Percentiles rank a stretch among this genome's conserved stretches.
phyloP scores from a whole-genome alignment of 495 filamentous ascomycete genomes.

The Cairneyella variabilis region DNA sequence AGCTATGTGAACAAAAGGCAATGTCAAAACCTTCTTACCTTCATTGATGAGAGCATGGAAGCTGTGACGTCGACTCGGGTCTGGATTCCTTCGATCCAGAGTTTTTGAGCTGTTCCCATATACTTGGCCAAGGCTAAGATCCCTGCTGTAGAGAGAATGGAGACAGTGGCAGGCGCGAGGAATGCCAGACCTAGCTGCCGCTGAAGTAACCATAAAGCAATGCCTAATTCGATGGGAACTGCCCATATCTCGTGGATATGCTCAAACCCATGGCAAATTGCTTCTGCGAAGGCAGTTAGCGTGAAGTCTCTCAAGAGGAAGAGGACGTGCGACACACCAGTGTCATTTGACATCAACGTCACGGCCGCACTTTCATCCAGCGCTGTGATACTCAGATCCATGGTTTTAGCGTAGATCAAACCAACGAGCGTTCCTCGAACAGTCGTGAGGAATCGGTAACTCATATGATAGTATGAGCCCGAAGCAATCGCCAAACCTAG shows the following conservation, averaged over 20 bases:
- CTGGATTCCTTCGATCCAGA: conserved; percentile 40
- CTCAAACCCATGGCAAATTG: conserved; percentile 38
- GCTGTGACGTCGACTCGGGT: conserved; percentile 32
- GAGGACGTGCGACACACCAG: conserved; percentile 28
- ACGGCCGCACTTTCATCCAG: conserved; percentile 49
- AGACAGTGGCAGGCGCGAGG: conserved; percentile 28
- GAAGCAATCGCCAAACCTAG: conserved; percentile 48
- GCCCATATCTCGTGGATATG: conserved; percentile 56
- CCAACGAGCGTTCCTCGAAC: conserved; percentile 51
- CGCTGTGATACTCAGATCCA: conserved; percentile 39
- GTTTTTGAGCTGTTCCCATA: conserved; percentile 37
- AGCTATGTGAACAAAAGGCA: neutral
- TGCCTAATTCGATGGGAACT: conserved; percentile 25
- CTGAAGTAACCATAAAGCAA: conserved; percentile 28
- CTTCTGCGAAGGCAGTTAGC: conserved; percentile 26
- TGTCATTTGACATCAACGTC: conserved; percentile 53
- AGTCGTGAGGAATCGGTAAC: conserved; percentile 43
- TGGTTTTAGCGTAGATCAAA: conserved; percentile 53
- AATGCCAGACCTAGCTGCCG: conserved; percentile 25
- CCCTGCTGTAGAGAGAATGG: conserved; percentile 41
- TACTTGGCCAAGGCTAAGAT: conserved; percentile 42
- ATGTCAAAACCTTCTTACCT: conserved; percentile 25
- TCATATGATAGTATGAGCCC: conserved; percentile 39
- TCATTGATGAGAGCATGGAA: conserved; percentile 33
- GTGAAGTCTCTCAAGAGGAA: neutral